Evolutionary conservation across 257 asterid genomes (phyloP).

Genomic region (Datura wrightii): DNA sequence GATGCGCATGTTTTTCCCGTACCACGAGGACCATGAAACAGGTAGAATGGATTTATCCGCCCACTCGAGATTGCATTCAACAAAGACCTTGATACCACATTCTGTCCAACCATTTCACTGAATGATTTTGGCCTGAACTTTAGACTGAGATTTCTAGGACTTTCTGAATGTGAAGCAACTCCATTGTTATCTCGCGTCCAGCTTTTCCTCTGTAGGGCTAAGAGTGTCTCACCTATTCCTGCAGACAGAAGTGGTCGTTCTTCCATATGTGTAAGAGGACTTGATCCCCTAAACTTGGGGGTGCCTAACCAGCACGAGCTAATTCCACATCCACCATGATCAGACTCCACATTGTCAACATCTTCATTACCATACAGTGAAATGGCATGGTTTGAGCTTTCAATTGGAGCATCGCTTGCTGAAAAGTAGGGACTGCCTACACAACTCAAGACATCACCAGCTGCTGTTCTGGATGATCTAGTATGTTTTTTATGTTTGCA

Average conservation of each 20-base stretch:
- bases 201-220: conserved; percentile 34
- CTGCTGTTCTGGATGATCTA: conserved; percentile 45
- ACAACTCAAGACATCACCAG: conserved; percentile 50
- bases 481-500: conserved; percentile 40
- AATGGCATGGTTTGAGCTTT: conserved; percentile 39
- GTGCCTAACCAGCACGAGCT: conserved; percentile 78
- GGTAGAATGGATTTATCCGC: conserved; percentile 59
- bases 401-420: conserved; percentile 42
- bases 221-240: conserved; percentile 34
- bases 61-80: conserved; percentile 57
- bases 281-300: conserved; percentile 53
- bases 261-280: conserved; percentile 48
- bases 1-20: conserved; percentile 90
- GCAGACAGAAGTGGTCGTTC: conserved; percentile 62
- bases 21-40: conserved; percentile 92
- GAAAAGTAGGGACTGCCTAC: conserved; percentile 58
- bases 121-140: conserved; percentile 81
- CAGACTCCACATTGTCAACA: conserved; percentile 53
- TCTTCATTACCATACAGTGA: conserved; percentile 53
- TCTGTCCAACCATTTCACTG: conserved; percentile 77
- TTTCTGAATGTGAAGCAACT: conserved; percentile 45
- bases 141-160: conserved; percentile 66
- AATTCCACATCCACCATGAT: conserved; percentile 76
- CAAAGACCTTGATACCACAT: conserved; percentile 61
- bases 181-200: conserved; percentile 41